A percentile compares a stretch with the other conserved stretches of the same genome.
phyloP scores from a whole-genome alignment of 1,284 basidiomycete species.

The Cryptococcus hybrid region DNA sequence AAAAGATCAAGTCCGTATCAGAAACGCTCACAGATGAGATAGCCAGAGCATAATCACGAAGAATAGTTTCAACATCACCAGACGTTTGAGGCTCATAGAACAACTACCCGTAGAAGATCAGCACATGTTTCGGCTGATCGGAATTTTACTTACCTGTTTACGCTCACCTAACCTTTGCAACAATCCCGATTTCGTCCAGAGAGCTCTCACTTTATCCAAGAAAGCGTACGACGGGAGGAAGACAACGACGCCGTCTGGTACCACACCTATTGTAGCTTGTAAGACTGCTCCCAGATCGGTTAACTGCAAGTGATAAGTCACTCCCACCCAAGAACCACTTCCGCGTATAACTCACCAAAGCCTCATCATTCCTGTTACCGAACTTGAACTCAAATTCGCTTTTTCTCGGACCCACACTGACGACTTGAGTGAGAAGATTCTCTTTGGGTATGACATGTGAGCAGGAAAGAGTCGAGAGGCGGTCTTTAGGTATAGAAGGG shows the following conservation, averaged over 20 bases:
- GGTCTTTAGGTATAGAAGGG: slow-evolving; percentile 60
- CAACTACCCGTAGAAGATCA: slow-evolving; percentile 54
- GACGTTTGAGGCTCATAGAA: slow-evolving; percentile 85
- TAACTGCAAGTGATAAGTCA: slow-evolving; percentile 50
- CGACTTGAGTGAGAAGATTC: slow-evolving; percentile 75
- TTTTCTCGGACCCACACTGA: slow-evolving; percentile 75
- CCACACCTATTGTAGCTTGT: slow-evolving; percentile 70
- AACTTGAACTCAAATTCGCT: slow-evolving; percentile 79
- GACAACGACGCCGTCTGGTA: slow-evolving; percentile 86
- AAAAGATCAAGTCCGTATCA: not conserved
- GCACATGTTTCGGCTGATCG: not conserved
- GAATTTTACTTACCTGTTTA: slow-evolving; percentile 63
- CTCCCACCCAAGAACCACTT: slow-evolving; percentile 2
- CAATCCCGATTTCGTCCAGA: slow-evolving; percentile 65
- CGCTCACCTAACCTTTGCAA: slow-evolving; percentile 64
- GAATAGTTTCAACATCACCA: slow-evolving; percentile 69
- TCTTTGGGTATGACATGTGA: slow-evolving; percentile 84
- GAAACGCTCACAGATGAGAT: slow-evolving; percentile 43
- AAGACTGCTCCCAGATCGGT: slow-evolving; percentile 81
- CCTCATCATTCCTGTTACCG: slow-evolving; percentile 66
- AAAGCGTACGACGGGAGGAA: slow-evolving; percentile 94
- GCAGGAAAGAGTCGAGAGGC: slow-evolving; percentile 79
- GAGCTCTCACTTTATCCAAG: slow-evolving; percentile 63
- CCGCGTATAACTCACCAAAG: slow-evolving; percentile 56
- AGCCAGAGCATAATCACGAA: slow-evolving; percentile 72